These are phyloP conservation scores for Ochromonas danica DNA, from an alignment of 108 stramenopile species.

Conservation along the genomic window DNA sequence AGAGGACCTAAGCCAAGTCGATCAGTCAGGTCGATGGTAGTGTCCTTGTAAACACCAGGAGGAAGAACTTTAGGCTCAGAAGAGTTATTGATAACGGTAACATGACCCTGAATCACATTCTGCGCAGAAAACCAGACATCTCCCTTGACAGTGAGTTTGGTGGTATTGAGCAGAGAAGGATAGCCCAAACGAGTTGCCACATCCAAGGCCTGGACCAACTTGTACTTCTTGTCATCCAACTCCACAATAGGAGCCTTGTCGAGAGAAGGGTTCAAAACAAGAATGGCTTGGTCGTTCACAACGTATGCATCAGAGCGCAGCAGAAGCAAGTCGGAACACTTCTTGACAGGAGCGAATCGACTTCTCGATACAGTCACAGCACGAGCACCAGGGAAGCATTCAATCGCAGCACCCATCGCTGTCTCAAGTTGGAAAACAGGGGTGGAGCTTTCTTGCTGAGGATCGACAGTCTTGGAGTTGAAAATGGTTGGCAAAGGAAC, in stretches of 20 bases:
- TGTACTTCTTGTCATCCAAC: constrained; percentile 91
- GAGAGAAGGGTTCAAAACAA: constrained; percentile 80
- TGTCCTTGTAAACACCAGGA: constrained; percentile 71
- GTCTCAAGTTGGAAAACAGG: constrained; percentile 92
- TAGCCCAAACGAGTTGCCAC: constrained; percentile 71
- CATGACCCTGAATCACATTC: constrained; percentile 80
- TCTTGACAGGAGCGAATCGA: constrained; percentile 99
- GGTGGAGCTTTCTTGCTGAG: constrained; percentile 83
- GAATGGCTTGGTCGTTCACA: constrained; percentile 72
- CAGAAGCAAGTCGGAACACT: constrained; percentile 92
- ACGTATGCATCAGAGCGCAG: constrained; percentile 94
- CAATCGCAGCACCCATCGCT: constrained; percentile 98
- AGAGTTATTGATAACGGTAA: constrained; percentile 74
- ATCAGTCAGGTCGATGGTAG: constrained; percentile 78
- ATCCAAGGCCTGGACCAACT: constrained; percentile 88
- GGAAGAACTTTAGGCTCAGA: constrained; percentile 86
- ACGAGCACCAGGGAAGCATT: constrained; percentile 81
- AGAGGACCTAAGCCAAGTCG: constrained; percentile 78
- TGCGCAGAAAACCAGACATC: constrained; percentile 74
- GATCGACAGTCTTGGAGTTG: constrained; percentile 96
- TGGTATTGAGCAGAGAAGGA: constrained; percentile 86
- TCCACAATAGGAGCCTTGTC: constrained; percentile 72
- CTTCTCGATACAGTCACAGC: constrained; percentile 78
- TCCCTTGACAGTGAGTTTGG: constrained; percentile 81
- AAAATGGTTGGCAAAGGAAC: constrained; percentile 97